Evolutionary conservation across 495 filamentous ascomycete species (phyloP), one percentile per base, ranked within the genome.

Genomic region (Staphylotrichum tortipilum): DNA sequence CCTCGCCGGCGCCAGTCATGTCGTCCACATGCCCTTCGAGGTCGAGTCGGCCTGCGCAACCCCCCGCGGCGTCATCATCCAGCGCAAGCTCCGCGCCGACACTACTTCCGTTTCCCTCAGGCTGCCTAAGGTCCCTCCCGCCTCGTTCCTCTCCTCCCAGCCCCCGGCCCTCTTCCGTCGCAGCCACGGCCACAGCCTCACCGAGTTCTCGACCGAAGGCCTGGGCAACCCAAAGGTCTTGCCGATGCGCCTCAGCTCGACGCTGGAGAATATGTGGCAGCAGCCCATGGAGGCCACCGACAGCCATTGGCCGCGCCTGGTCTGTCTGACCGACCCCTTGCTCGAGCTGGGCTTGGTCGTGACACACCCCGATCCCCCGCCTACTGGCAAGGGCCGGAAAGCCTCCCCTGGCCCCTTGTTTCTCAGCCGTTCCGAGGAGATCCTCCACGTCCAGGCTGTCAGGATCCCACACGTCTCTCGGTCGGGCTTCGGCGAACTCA

Each of bases 21-120:
- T 94, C 49, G 79, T 97, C 48, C 86, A 94, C 64, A 77, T 99
- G 50, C 89, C 92, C 12, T 97, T 99, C 58, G 89, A 95, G 65
- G 84, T 96, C 30, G 88, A 95, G 58, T 80, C 78, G 41, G 88
- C 87, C 9, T 86, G 90, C 67, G 82, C 90, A 12, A 84, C 88
- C 17, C 83, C 88, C 6, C 72, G 78, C 17, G 92, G 92, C 9
- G 70, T 95, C 26, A 73, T 99, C 17, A 79, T 99, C 48, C 90
- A 96, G 60, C 70, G 89, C 33, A 94, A 85, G 53, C 64, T 65
- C 35, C 66, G 63, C 39, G 60, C 62, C 30, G 68, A 74, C 29
- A 66, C 57, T 28, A 44, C 62, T 4, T 57, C 76, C 7, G 58
- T 72, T 1, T 69, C 74, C 17, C 57, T 80, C 10, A 73, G 73